Conservation (phyloP, 176 grass and related monocot species). For the Saccharum officinarum region DNA sequence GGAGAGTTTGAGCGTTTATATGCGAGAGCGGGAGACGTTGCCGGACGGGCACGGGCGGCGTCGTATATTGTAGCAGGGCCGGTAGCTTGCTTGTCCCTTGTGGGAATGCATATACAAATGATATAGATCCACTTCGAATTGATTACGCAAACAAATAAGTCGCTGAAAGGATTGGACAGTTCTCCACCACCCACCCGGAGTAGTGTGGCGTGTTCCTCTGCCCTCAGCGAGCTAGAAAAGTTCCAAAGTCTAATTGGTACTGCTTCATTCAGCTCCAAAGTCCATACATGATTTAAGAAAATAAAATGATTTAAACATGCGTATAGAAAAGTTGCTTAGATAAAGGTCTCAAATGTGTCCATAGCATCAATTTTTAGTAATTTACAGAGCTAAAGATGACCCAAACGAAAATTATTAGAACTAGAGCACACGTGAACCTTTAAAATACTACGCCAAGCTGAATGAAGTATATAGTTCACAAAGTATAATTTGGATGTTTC, state of each 20-base stretch:
- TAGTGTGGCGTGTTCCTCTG: neutral
- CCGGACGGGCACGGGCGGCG: constrained; percentile 19
- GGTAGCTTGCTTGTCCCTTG: neutral
- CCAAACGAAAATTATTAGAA: neutral
- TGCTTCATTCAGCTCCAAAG: neutral
- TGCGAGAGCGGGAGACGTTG: constrained; percentile 9
- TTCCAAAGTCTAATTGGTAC: neutral
- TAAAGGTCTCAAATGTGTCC: neutral
- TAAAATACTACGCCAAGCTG: neutral
- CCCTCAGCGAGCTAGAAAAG: neutral
- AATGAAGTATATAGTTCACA: too few relatives aligned
- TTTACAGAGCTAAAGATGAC: neutral
- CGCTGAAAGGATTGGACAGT: neutral
- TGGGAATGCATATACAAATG: constrained; percentile 1
- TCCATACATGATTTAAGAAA: neutral
- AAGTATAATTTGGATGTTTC: too few relatives aligned
- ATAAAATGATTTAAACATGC: neutral
- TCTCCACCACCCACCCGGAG: neutral
- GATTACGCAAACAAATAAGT: neutral
- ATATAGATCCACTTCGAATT: neutral
- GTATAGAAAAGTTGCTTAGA: neutral
- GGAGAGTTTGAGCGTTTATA: constrained; percentile 27
- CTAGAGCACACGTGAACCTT: neutral
- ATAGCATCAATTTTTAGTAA: neutral
- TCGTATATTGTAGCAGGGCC: neutral